Conservation (phyloP, 1,284 basidiomycete species). For the Heterobasidion parviporum region DNA sequence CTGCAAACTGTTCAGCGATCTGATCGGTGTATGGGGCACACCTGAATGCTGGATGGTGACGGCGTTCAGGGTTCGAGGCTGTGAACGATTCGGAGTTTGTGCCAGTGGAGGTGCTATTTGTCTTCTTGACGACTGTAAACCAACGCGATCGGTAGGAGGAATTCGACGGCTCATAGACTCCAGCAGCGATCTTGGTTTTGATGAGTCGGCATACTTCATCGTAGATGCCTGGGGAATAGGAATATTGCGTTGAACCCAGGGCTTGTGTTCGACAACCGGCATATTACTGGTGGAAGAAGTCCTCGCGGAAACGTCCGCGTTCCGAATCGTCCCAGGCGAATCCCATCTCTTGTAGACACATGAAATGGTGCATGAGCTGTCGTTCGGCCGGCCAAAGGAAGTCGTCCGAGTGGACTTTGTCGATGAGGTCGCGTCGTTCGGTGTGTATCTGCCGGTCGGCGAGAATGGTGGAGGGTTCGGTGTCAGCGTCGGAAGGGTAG, state of each 20-base stretch:
- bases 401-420: neutral
- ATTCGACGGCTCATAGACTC: neutral
- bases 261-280: neutral
- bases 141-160: neutral
- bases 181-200: neutral
- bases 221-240: neutral
- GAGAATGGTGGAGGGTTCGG: neutral
- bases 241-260: neutral
- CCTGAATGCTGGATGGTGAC: neutral
- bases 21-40: neutral
- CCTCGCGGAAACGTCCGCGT: neutral
- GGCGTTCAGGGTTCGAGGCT: neutral
- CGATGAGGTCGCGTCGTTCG: neutral
- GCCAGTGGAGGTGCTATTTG: no score
- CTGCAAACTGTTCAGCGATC: neutral
- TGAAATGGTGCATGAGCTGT: neutral
- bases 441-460: neutral
- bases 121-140: neutral
- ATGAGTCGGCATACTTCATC: neutral
- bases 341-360: neutral
- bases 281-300: neutral
- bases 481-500: neutral
- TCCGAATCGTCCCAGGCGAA: neutral
- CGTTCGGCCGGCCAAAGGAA: constrained; percentile 5
- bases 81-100: neutral